Evolutionary conservation across 2,329 filamentous ascomycete species (phyloP).

Genomic region (Cryphonectria carpinicola): DNA sequence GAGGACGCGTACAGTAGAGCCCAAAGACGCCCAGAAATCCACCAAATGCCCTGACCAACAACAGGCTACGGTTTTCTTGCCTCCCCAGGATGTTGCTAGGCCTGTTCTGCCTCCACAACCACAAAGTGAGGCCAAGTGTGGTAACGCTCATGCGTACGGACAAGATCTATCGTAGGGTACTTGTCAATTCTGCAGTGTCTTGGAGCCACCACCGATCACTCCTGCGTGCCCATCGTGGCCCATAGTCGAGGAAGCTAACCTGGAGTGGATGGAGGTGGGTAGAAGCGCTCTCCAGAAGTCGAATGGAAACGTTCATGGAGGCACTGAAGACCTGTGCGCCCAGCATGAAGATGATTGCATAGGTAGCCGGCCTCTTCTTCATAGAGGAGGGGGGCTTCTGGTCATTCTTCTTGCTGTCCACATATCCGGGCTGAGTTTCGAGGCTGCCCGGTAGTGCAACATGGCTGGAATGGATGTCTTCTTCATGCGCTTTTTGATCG

Average conservation of each 20-base stretch:
- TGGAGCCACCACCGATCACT: neutral
- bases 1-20: constrained; percentile 3
- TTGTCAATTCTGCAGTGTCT: neutral
- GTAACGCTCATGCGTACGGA: constrained; percentile 21
- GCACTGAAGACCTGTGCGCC: constrained; percentile 19
- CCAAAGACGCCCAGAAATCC: constrained; percentile 18
- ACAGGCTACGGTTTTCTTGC: constrained; percentile 7
- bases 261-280: constrained; percentile 18
- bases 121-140: constrained; percentile 10
- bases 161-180: neutral
- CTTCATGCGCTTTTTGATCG: neutral
- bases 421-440: neutral
- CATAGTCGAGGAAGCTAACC: neutral
- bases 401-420: neutral
- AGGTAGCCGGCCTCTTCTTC: constrained; percentile 1
- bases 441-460: no score
- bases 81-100: constrained; percentile 9
- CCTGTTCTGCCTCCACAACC: constrained; percentile 7
- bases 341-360: constrained; percentile 17
- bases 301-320: constrained; percentile 17
- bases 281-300: constrained; percentile 11
- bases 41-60: constrained; percentile 11
- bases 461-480: neutral
- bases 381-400: neutral
- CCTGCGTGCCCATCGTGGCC: neutral